These are phyloP conservation scores for Corylus americana DNA, from an alignment of 306 rosid genomes.

Conservation along the genomic window DNA sequence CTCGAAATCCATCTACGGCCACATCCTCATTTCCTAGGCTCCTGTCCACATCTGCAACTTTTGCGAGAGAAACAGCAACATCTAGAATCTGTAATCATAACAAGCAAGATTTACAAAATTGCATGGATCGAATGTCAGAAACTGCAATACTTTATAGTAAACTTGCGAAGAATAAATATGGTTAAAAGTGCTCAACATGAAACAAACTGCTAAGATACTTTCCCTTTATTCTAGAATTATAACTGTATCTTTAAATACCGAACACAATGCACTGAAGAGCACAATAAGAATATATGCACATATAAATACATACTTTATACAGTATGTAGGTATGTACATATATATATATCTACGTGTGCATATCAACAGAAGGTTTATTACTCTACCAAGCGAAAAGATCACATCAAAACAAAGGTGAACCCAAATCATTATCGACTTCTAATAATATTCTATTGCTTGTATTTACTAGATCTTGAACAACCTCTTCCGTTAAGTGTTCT, in stretches of 20 bases:
- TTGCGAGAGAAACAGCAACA: slow-evolving; percentile 87
- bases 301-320: too few species aligned
- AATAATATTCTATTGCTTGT: not conserved
- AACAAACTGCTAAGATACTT: not conserved
- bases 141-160: not conserved
- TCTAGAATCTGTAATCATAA: slow-evolving; percentile 61
- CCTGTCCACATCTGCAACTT: slow-evolving; percentile 93
- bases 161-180: not conserved
- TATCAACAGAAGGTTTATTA: not conserved
- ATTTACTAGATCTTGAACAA: not conserved
- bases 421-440: not conserved
- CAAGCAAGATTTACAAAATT: slow-evolving; percentile 12
- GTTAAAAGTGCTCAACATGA: not conserved
- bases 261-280: not conserved
- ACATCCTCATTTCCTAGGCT: slow-evolving; percentile 72
- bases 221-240: not conserved
- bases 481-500: not conserved
- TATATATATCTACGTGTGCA: not conserved
- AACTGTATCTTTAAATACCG: not conserved
- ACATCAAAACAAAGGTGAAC: not conserved
- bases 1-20: slow-evolving; percentile 73
- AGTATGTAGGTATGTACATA: not conserved
- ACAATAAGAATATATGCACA: not conserved
- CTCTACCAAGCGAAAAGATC: not conserved
- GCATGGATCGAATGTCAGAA: slow-evolving; percentile 25